Evolutionary conservation across 1,284 basidiomycete genomes (phyloP).

Genomic region (Polyporus tsugae): DNA sequence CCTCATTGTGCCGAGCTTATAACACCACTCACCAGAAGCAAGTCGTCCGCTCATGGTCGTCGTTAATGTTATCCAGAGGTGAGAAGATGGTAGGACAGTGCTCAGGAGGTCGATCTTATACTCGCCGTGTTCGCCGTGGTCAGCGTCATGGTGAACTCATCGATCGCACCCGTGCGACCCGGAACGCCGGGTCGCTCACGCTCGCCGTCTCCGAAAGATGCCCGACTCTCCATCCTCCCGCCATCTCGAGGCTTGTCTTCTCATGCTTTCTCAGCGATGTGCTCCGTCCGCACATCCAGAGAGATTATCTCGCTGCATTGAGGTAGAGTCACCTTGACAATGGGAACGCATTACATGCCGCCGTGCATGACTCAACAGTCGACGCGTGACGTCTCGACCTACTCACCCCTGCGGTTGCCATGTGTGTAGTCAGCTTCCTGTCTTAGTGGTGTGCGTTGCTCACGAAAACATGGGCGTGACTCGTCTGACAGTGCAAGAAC

Average conservation of each 20-base stretch:
- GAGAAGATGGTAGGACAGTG: slow-evolving; percentile 8
- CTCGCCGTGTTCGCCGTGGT: slow-evolving; percentile 3
- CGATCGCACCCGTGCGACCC: slow-evolving; percentile 31
- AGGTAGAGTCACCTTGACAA: slow-evolving; percentile 8
- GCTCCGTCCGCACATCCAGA: slow-evolving; percentile 3
- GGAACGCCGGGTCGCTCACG: slow-evolving; percentile 22
- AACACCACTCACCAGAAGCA: slow-evolving; percentile 42
- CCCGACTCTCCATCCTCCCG: slow-evolving; percentile 3
- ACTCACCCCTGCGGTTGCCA: slow-evolving; percentile 9
- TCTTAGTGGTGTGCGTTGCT: background rate
- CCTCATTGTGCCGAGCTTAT: background rate
- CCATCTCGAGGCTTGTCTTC: slow-evolving; percentile 13
- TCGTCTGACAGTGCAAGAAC: slow-evolving; percentile 13
- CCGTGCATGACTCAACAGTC: background rate
- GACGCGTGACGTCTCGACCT: background rate
- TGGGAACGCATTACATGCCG: slow-evolving; percentile 5
- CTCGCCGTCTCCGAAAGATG: slow-evolving; percentile 18
- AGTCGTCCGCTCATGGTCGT: slow-evolving; percentile 46
- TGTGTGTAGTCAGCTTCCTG: slow-evolving; percentile 9
- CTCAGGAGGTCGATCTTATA: slow-evolving; percentile 20
- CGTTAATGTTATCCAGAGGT: slow-evolving; percentile 7
- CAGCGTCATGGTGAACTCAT: slow-evolving; percentile 25
- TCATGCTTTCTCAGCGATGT: slow-evolving; percentile 15
- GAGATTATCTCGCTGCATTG: slow-evolving; percentile 10
- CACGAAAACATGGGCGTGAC: slow-evolving; percentile 21